Evolutionary conservation across 352 stramenopile species (phyloP).

Genomic region (Blastocystis sp.): DNA sequence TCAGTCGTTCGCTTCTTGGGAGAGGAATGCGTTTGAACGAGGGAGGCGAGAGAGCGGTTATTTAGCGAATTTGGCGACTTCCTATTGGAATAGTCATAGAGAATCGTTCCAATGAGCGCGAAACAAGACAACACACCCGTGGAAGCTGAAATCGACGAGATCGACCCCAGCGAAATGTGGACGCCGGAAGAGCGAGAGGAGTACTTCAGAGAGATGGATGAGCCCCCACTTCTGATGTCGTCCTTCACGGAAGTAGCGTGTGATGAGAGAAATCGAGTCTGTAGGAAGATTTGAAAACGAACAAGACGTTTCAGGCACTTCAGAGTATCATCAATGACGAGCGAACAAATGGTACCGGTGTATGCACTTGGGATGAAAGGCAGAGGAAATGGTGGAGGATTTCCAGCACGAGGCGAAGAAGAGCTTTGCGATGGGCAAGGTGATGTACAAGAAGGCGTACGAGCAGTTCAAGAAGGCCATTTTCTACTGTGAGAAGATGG

Average conservation of each 20-base stretch:
- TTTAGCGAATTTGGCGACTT: not conserved
- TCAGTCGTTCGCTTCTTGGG: not conserved
- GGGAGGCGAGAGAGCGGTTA: not conserved
- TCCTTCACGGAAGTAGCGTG: not conserved
- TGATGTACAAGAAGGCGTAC: constrained; percentile 30
- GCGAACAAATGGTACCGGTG: not conserved
- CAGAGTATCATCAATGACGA: not conserved
- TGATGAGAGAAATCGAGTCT: not conserved
- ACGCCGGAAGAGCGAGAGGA: constrained; percentile 7
- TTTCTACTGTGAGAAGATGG: not conserved
- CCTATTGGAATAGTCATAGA: not conserved
- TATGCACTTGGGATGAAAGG: not conserved
- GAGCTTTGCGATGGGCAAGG: not conserved
- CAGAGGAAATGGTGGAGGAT: constrained; percentile 41
- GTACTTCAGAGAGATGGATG: constrained; percentile 20
- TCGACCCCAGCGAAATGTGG: constrained; percentile 35
- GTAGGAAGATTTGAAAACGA: not conserved
- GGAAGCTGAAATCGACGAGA: constrained; percentile 10
- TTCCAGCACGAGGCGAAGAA: constrained; percentile 30
- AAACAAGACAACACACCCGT: not conserved
- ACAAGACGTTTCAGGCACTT: constrained; percentile 20
- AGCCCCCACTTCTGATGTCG: not conserved
- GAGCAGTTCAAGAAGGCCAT: not conserved
- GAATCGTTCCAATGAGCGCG: not conserved
- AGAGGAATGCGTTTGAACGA: not conserved